Base-by-base conservation (phyloP, 2,329 filamentous ascomycete genomes). In the Fusarium penzigii region DNA sequence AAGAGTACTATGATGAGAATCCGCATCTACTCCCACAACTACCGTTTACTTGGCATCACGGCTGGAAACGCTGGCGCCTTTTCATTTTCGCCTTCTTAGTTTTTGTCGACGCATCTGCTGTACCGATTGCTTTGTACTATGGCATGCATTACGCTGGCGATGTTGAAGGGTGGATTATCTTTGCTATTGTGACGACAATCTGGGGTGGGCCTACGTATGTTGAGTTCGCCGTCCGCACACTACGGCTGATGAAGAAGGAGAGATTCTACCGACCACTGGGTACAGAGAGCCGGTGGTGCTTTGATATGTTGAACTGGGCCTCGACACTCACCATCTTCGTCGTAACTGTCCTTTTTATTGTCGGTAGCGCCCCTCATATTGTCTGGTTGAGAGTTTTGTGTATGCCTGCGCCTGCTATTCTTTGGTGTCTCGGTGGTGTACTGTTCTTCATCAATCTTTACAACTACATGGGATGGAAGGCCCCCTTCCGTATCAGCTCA, bases 401-500 rank as follows among this genome's bases (percentile, higher is more conserved):
- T 39, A 80, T 82, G 66, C 79, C 80, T 13, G 73, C 77, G 2
- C 74, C 79, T 2, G 68, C 80, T 5, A 79, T 82, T 48, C 67
- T 82, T 17, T 78, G 78, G 51, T 75, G 75, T 44, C 64, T 77
- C 13, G 77, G 78, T 6, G 70, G 72, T 12, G 68, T 75, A 25
- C 63, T 78, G 25, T 62, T 72, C 6, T 53, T 76, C 12, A 71
- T 76, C 4, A 68, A 62, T 29, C 57, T 74, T 3, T 72, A 59
- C 34, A 62, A 68, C 32, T 45, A 57, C 36, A 70, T 70, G 66
- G 75, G 72, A 5, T 72, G 72, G 65, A 70, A 68, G 14, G 79
- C 84, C 0, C 84, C 83, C 0, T 86, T 84, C 62, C 80, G 83
- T 42, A 83, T 88, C 55, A 86, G 83, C 48, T 87, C 85, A 2